Percentiles rank a stretch among this genome's conserved stretches.
These are phyloP conservation scores for Omphalotus guepiniiformis DNA, from an alignment of 768 basidiomycete species.

Conservation along the genomic window DNA sequence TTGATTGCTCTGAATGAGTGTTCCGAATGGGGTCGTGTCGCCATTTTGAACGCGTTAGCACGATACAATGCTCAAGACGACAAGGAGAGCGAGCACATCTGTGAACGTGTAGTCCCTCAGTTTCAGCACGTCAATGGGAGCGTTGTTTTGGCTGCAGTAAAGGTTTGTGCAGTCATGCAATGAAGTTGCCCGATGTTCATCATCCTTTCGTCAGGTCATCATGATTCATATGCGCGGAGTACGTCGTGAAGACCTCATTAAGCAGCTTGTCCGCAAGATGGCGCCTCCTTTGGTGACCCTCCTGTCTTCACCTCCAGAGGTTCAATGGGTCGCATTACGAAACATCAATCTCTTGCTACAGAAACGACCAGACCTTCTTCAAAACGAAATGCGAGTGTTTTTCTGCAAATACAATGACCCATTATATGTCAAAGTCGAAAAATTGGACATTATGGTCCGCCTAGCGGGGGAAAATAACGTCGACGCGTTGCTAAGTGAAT, in stretches of 20 bases:
- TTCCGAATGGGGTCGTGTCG: constrained; percentile 98
- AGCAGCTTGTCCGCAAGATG: constrained; percentile 91
- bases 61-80: constrained; percentile 82
- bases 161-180: no score
- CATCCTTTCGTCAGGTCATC: constrained; percentile 57
- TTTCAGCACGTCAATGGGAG: constrained; percentile 97
- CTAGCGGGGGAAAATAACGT: constrained; percentile 89
- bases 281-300: constrained; percentile 94
- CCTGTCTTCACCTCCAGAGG: constrained; percentile 93
- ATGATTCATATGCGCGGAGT: constrained; percentile 95
- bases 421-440: constrained; percentile 97
- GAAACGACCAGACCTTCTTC: constrained; percentile 84
- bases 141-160: constrained; percentile 95
- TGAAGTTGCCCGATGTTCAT: background rate
- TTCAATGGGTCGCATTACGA: constrained; percentile 96
- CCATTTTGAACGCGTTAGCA: constrained; percentile 81
- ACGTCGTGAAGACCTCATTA: constrained; percentile 75
- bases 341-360: constrained; percentile 97
- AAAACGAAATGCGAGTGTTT: constrained; percentile 97
- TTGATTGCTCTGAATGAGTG: constrained; percentile 96
- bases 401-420: constrained; percentile 99
- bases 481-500: constrained; percentile 89
- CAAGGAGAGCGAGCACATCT: constrained; percentile 97
- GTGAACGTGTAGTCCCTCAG: constrained; percentile 96
- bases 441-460: constrained; percentile 97